Base-by-base conservation (phyloP, 78 protist genomes). In the Ministeria vibrans region DNA sequence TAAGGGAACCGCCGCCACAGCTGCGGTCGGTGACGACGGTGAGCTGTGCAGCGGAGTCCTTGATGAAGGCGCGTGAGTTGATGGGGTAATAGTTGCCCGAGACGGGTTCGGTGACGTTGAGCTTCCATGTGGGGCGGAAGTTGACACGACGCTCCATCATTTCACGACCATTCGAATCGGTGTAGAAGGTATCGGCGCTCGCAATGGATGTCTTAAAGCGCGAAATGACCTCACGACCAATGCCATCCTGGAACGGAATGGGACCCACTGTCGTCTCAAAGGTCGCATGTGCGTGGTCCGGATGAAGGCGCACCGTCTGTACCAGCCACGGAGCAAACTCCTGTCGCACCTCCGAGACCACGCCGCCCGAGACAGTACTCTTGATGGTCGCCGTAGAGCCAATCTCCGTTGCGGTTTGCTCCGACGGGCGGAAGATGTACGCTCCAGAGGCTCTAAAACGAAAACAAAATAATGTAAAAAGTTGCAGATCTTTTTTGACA, bases 71-170 rank as follows among this genome's bases (percentile, higher is more conserved):
- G 20, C 83, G 77, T 25, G 92, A 72, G 71, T 88, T 93, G 43
- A 88, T 80, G 32, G 97, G 97, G 59, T 86, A 90, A 81, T 91
- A 93, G 81, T 93, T 93, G 49, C 86, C 88, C 25, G 95, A 64
- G 28, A 78, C 82, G 55, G 94, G 93, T 45, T 91, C 91, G 36
- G 77, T 84, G 72, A 79, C 77, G 38, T 38, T 62, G 55, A 75
- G 78, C 39, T 59, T 51, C 90, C 93, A 91, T 3, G 87, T 79
- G 41, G 62, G 83, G 28, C 96, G 75, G 46, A 62, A 34, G 91
- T 93, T 70, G 41, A 11, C 36, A 28, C 34, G 43, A 38, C 96
- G 80, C 46, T 45, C 36, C 62, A 79, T 62, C 95, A 94, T 90
- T 80, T 94, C 97, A 51, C 77, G 59, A 25, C 90, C 97, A 75